Evolutionary conservation across 2,329 filamentous ascomycete genomes (phyloP), one percentile per base, ranked within the genome.

Genomic region (Xylaria sp.): DNA sequence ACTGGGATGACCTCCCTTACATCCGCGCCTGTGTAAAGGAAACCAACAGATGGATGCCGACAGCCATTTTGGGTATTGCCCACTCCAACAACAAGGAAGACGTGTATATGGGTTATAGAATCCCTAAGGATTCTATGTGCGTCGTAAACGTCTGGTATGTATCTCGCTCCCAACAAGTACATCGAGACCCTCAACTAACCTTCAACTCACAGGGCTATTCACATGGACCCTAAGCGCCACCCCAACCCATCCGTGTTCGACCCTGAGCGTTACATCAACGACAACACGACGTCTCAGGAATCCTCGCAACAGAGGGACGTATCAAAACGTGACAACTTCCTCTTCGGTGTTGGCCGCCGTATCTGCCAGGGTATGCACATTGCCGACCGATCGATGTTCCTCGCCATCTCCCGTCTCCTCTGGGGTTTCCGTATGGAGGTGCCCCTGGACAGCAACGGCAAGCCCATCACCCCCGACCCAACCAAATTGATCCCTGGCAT

Each of bases 311-410:
- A 82, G 25, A 69, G 80, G 0, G 77, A 78, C 50, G 70, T 72
- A 10, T 69, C 72, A 7, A 74, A 77, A 57, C 77, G 78, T 0
- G 78, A 79, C 63, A 76, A 79, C 67, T 79, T 76, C 63, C 55
- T 75, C 3, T 79, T 78, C 58, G 77, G 77, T 6, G 75, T 72
- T 13, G 77, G 77, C n/a, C 74, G 77, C 8, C 75, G 77, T 23
- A 82, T 89, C 52, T 90, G 88, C 75, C 87, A 85, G 2, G 88
- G 71, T 2, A 77, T 74, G 70, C 76, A 78, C 64, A 75, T 80
- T 28, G 75, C 75, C 4, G 79, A 80, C 52, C 65, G 74, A 10
- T 80, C 78, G 58, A 74, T 82, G 37, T 72, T 77, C 60, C 76
- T 81, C 32, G 75, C 80, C 56, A 79, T 83, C 39, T 80, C 84